Base-by-base conservation (phyloP, 169 alveolate species). In the Pseudocohnilembus persalinus region DNA sequence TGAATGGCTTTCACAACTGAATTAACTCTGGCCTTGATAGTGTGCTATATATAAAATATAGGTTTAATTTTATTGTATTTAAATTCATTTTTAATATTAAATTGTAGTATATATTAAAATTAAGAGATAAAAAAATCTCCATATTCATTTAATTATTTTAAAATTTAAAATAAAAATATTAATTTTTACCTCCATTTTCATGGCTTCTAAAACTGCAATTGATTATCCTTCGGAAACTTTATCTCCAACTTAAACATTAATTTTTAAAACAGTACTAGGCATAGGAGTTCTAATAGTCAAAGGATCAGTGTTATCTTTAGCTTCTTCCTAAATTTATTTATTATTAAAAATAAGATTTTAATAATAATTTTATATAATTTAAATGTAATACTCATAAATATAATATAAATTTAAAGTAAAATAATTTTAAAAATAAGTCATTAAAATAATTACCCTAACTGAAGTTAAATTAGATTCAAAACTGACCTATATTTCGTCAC, bases 101-200 rank as follows among this genome's bases (percentile, higher is more conserved):
- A n/a, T n/a, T n/a, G n/a, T n/a, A n/a, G n/a, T n/a, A n/a, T n/a
- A n/a, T n/a, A n/a, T n/a, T n/a, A n/a, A n/a, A n/a, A n/a, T n/a
- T n/a, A n/a, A n/a, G n/a, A n/a, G n/a, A n/a, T n/a, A n/a, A n/a
- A n/a, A n/a, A n/a, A n/a, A n/a, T n/a, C n/a, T n/a, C n/a, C n/a
- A n/a, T n/a, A n/a, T n/a, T n/a, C n/a, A n/a, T n/a, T n/a, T n/a
- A n/a, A n/a, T n/a, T n/a, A n/a, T n/a, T n/a, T n/a, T 49, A 49
- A 49, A 11, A 49, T 20, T 49, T 49, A 4, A 49, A 49, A 49
- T 11, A 4, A 49, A 49, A 49, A 49, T 11, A 11, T 49, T 11
- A 11, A 11, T 49, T 49, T 11, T 79, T 79, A 79, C 84, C 77
- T 93, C 95, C 97, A 93, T 91, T 76, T 93, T 93, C 97, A 93